Conservation (phyloP, 148 eudicot species). For the Rhododendron mucronatum region DNA sequence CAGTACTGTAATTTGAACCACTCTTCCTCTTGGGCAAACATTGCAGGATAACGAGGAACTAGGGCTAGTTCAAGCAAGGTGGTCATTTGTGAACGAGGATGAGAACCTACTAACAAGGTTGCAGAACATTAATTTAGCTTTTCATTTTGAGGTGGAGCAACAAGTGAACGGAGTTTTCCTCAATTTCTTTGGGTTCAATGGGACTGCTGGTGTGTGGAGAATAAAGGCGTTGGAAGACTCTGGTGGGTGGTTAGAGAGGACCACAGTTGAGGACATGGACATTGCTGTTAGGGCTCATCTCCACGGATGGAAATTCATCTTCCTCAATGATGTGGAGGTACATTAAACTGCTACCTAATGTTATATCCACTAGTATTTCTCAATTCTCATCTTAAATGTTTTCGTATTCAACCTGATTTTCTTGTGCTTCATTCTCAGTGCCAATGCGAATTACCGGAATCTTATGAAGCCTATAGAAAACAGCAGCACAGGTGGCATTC, state of each 20-base stretch:
- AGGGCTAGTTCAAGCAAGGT: conserved; percentile 93
- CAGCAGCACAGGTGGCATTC: conserved; percentile 99
- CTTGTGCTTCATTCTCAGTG: conserved; percentile 42
- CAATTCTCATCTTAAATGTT: background rate
- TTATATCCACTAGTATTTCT: background rate
- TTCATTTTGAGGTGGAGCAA: conserved; percentile 98
- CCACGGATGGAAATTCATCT: conserved; percentile 92
- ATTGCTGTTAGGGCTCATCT: conserved; percentile 99
- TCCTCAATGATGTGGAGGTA: conserved; percentile 98
- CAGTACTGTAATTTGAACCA: background rate
- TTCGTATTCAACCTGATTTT: background rate
- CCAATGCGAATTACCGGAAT: conserved; percentile 94
- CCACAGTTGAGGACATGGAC: conserved; percentile 99
- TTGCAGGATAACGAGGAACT: conserved; percentile 85
- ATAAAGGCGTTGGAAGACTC: conserved; percentile 91
- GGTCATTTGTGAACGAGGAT: conserved; percentile 98
- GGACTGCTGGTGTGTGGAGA: conserved; percentile 99
- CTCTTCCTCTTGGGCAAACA: background rate
- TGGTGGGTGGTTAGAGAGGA: conserved; percentile 99
- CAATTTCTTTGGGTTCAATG: conserved; percentile 93
- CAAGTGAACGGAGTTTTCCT: conserved; percentile 94
- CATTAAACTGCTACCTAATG: background rate
- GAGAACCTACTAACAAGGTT: conserved; percentile 90
- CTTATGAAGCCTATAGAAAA: conserved; percentile 92
- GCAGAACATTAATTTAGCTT: conserved; percentile 83